Base-by-base conservation (phyloP, 768 basidiomycete genomes). In the Royoungia palumana region DNA sequence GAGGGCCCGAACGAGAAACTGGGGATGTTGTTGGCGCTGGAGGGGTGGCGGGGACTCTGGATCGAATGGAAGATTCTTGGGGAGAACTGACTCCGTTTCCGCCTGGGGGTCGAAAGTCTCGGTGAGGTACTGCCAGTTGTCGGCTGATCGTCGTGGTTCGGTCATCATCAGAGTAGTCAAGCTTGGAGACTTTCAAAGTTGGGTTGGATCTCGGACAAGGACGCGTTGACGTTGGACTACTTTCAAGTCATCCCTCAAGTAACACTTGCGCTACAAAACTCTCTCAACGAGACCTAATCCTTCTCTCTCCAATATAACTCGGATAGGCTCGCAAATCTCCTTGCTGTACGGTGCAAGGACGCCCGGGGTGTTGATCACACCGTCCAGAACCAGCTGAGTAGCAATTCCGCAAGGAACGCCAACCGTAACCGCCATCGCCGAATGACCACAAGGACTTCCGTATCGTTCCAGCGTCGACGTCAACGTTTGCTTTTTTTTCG, bases 381-480 rank as follows among this genome's bases (percentile, higher is more conserved):
- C 94, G 59, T 97, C 93, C 40, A 99, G 75, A 21, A 99, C 81
- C 53, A 94, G 76, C 74, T 97, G 93, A 0, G 85, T 82, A 2
- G 96, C 94, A 60, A 97, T 88, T 54, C 94, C 95, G 62, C 92
- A 94, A 1, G 95, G 95, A 12, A 97, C 66, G 50, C 95, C 95
- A 41, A 98, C 95, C 21, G 87, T 86, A 27, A 79, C 70, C 44
- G 94, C 93, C 94, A 98, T 96, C 9, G 93, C 91, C 17, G 89
- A 90, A 61, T 87, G 78, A 1, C 91, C 92, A 54, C 69, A 63
- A 43, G 87, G 82, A 44, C 77, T 80, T 32, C 94, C 95, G 61
- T 94, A 96, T 44, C 80, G 81, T 68, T 96, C 91, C 17, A 97
- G 78, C 8, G 94, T 94, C 40, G 94, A 91, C 2, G 95, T 97